Evolutionary conservation across 495 filamentous ascomycete species (phyloP), one percentile per base, ranked within the genome.

Genomic region (Neurospora sp.): DNA sequence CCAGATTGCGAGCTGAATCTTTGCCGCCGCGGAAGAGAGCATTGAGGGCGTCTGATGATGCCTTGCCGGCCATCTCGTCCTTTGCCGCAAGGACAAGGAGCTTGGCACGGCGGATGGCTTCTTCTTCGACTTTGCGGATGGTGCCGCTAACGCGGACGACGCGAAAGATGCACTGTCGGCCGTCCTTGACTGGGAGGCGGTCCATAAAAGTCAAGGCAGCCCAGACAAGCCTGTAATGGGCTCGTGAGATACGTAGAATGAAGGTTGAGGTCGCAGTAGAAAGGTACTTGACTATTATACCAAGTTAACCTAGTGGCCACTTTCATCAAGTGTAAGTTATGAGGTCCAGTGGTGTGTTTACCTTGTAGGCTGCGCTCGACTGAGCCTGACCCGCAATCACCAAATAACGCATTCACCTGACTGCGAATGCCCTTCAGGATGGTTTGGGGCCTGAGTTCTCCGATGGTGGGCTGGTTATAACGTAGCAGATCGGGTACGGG

Each of bases 81-180:
- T 87, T 84, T 8, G 90, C 88, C 54, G 89, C 87, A 71, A 91
- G 84, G 73, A 97, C 90, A 77, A 92, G 88, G 70, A 85, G 84
- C 76, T 89, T 89, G 48, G 93, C 92, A 73, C 93, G 86, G 28
- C 89, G 86, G 77, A 98, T 90, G 42, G 91, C 93, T 80, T 95
- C 94, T 80, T 96, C 91, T 85, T 98, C 93, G 3, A 91, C 91
- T 83, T 97, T 97, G 74, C 89, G 89, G 77, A 99, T 96, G 11
- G 96, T 99, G 28, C 96, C 96, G 73, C 91, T 93, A n/a, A 97
- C 93, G 72, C 92, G 86, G 19, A 97, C 87, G n/a, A 98, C 94
- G 69, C 92, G 89, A 70, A 94, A 91, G 8, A 96, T 90, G 76
- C 93, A 94, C 0, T 88, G 85, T 71, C 81, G 82, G 59, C 86